Percentiles rank a stretch among this genome's conserved stretches.
Conservation (phyloP, 257 asterid genomes). For the Solanum okadae region DNA sequence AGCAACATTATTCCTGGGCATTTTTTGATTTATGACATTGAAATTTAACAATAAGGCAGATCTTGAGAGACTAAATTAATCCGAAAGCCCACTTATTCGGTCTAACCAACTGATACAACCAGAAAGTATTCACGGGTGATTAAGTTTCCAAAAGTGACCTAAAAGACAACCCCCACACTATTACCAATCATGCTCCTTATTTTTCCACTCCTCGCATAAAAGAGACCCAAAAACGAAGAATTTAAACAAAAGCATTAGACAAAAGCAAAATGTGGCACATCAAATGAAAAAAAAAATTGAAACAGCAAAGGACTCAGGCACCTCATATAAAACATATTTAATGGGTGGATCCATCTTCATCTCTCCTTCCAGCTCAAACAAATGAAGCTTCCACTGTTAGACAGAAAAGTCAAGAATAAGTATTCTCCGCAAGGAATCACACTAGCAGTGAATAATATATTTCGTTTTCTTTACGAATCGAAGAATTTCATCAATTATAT, state of each 20-base stretch:
- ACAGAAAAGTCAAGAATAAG: neutral
- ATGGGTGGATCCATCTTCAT: conserved; percentile 17
- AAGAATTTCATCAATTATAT: neutral
- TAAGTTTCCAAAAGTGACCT: neutral
- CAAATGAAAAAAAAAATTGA: neutral
- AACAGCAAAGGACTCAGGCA: neutral
- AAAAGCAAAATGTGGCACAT: neutral
- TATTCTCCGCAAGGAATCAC: neutral
- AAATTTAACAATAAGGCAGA: neutral
- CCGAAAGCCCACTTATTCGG: neutral
- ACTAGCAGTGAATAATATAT: neutral
- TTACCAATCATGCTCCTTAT: neutral
- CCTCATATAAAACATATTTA: conserved; percentile 17
- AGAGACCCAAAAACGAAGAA: neutral
- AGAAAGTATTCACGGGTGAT: neutral
- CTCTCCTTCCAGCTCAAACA: conserved; percentile 21
- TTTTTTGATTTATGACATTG: neutral
- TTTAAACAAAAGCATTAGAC: neutral
- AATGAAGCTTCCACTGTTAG: conserved; percentile 23
- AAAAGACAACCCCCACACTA: neutral
- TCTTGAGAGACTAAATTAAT: neutral
- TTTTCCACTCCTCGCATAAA: neutral
- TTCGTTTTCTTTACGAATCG: neutral
- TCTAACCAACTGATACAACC: neutral
- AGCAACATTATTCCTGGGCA: neutral